Evolutionary conservation across 495 filamentous ascomycete genomes (phyloP).

Genomic region (Hypoxylon fuscum): DNA sequence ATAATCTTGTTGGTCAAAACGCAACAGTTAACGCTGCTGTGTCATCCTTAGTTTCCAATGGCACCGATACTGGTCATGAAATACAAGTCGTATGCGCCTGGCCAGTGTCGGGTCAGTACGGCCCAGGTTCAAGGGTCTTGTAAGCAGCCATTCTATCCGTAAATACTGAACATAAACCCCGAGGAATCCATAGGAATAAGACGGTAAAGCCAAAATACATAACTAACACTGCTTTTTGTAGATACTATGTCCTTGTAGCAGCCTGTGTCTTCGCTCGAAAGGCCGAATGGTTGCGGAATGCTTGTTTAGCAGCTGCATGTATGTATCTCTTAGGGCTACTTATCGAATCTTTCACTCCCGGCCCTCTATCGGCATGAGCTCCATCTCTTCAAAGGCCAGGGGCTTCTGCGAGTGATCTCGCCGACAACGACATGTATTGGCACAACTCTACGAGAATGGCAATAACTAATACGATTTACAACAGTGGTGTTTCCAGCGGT

Average conservation of each 20-base stretch:
- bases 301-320: constrained; percentile 66
- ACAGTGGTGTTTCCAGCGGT: constrained; percentile 65
- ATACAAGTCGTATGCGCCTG: constrained; percentile 66
- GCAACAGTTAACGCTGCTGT: constrained; percentile 19
- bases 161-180: background rate
- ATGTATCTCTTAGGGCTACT: constrained; percentile 2
- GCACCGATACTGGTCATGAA: constrained; percentile 43
- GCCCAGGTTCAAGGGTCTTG: constrained; percentile 63
- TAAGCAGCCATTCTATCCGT: constrained; percentile 48
- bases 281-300: constrained; percentile 64
- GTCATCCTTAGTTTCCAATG: constrained; percentile 27
- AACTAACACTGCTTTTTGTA: constrained; percentile 31
- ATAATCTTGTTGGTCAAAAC: constrained; percentile 43
- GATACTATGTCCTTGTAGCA: constrained; percentile 67
- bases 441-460: background rate
- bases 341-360: background rate
- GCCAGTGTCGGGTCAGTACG: constrained; percentile 70
- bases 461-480: constrained; percentile 7
- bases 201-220: background rate
- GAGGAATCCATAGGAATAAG: background rate
- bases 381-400: too few species aligned
- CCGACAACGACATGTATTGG: too few species aligned
- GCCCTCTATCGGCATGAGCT: background rate
- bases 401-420: too few species aligned
- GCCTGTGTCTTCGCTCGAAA: constrained; percentile 67